Evolutionary conservation across 495 filamentous ascomycete species (phyloP).

Genomic region (Arthonia radiata): DNA sequence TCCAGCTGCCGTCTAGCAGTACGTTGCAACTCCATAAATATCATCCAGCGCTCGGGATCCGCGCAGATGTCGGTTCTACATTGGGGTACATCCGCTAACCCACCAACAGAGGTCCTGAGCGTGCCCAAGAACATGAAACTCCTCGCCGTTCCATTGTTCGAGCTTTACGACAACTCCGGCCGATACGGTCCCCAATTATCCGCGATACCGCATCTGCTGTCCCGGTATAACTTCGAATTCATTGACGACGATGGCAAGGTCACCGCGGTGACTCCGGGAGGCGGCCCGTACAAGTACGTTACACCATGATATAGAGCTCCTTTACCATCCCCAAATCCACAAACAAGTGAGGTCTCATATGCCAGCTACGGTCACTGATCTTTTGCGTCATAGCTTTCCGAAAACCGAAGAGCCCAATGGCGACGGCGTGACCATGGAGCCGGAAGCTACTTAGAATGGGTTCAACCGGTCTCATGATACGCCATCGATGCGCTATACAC

Average conservation of each 20-base stretch:
- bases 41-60: conserved; percentile 1
- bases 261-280: conserved; percentile 63
- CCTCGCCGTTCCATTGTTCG: conserved; percentile 84
- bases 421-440: too few relatives aligned
- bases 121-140: conserved; percentile 99
- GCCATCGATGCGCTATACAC: too few relatives aligned
- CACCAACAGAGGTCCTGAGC: conserved; percentile 55
- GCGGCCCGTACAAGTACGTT: conserved; percentile 19
- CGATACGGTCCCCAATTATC: conserved; percentile 89
- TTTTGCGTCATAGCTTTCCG: too few relatives aligned
- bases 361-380: too few relatives aligned
- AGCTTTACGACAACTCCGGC: conserved; percentile 90
- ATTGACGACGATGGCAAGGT: conserved; percentile 87
- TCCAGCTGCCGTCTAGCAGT: conserved; percentile 82
- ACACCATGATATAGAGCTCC: too few relatives aligned
- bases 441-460: too few relatives aligned
- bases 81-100: background rate
- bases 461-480: too few relatives aligned
- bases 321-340: too few relatives aligned
- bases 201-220: conserved; percentile 81
- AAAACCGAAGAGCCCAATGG: too few relatives aligned
- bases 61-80: background rate
- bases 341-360: too few relatives aligned
- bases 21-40: conserved; percentile 16
- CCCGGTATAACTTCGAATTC: conserved; percentile 91